Base-by-base conservation (phyloP, 2,329 filamentous ascomycete species). In the Fusarium protoensiforme region DNA sequence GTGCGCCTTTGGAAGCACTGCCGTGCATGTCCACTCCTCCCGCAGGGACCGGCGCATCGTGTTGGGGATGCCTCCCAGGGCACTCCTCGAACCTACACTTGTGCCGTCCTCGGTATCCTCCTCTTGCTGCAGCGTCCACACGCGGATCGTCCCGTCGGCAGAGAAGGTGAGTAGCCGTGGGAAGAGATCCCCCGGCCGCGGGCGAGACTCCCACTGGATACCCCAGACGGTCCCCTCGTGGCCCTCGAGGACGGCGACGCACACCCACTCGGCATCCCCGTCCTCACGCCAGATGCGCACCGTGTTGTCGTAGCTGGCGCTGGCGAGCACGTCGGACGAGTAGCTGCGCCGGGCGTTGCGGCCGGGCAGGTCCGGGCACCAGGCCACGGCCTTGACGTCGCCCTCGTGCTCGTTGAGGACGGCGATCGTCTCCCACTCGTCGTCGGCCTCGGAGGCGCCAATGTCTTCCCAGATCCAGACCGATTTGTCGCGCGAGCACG, bases 381-480 rank as follows among this genome's bases (percentile, higher is more conserved):
- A 99, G 4, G 92, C 90, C 2, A 99, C 94, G 73, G 92, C 94
- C 82, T 99, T 99, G 75, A 99, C 95, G 83, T 99, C 96, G 24
- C 94, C 95, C 54, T 95, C 93, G 81, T 99, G 96, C 83, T 98
- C 96, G 83, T 94, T 94, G 78, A 98, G 87, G 61, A 98, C 96
- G 0, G 96, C 96, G 18, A 98, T 92, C 2, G 96, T 98, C 87
- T 99, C 96, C 86, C 95, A 98, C 81, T 98, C 96, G 81, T 98
- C 96, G 64, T 97, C 95, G 18, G 92, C 93, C 75, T 93, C 92
- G 64, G 85, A 84, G 10, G 84, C 84, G 41, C 90, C 89, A 62
- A 98, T 89, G 81, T 98, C 96, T 83, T 99, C 96, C 96, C 96
- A 99, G 77, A 99, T 94, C 96, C 96, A 99, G 20, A 98, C 94